phyloP scores from a whole-genome alignment of 2,329 filamentous ascomycete species.

The Pseudogymnoascus sp. region DNA sequence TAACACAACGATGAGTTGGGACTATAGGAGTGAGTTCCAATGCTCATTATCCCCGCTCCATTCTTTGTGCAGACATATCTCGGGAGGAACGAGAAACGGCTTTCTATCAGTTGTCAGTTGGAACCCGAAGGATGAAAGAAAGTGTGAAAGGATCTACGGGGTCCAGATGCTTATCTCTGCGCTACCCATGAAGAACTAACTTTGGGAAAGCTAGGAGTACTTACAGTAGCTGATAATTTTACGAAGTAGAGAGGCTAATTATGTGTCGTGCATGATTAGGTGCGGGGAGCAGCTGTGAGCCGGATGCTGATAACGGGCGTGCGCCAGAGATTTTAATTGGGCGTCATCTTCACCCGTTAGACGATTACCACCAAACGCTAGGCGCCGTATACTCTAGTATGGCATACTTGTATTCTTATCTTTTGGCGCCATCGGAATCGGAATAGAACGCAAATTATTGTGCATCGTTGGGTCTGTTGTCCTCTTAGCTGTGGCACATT shows the following conservation, averaged over 20 bases:
- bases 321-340: not conserved
- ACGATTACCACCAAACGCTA: conserved; percentile 1
- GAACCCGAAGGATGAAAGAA: not conserved
- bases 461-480: not conserved
- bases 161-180: conserved; percentile 4
- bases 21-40: not conserved
- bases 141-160: conserved; percentile 6
- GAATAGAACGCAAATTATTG: not conserved
- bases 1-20: not conserved
- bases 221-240: conserved; percentile 4
- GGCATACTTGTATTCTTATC: not conserved
- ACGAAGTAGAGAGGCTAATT: conserved; percentile 2
- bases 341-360: not conserved
- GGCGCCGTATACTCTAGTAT: not conserved
- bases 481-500: not conserved
- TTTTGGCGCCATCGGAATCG: not conserved
- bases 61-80: conserved; percentile 1
- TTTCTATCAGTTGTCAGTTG: not conserved
- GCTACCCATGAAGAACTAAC: not conserved
- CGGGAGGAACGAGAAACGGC: not conserved
- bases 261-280: conserved; percentile 2
- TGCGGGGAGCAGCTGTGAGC: not conserved
- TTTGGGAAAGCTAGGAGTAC: not conserved
- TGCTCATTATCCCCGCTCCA: not conserved
- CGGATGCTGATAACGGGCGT: not conserved